Conservation (phyloP, 768 basidiomycete species). For the Lentinula sp. region DNA sequence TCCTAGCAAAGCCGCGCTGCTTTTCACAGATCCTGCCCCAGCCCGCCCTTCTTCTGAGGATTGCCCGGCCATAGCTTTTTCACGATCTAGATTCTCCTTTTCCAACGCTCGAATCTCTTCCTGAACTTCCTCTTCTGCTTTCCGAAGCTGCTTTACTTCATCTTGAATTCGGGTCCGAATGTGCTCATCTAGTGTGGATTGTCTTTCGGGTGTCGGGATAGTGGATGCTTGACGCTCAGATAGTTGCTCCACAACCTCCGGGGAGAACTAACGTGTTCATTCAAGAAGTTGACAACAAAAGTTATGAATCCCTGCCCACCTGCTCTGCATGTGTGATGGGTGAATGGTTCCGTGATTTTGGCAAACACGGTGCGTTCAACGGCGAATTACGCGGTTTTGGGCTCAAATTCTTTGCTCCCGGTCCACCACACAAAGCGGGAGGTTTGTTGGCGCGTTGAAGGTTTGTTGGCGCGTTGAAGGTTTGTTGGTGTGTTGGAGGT, state of each 20-base stretch:
- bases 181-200: constrained; percentile 66
- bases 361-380: constrained; percentile 78
- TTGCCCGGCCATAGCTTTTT: constrained; percentile 47
- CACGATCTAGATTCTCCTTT: constrained; percentile 82
- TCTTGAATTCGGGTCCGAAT: constrained; percentile 66
- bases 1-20: constrained; percentile 57
- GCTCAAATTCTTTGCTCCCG: constrained; percentile 5
- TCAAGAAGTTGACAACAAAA: constrained; percentile 8
- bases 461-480: too few species aligned
- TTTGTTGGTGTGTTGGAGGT: too few species aligned
- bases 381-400: not conserved
- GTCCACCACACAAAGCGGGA: too few species aligned
- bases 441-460: too few species aligned
- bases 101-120: constrained; percentile 76
- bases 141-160: constrained; percentile 62
- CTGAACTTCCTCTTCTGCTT: constrained; percentile 65
- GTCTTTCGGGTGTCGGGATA: constrained; percentile 59
- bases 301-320: constrained; percentile 25
- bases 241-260: constrained; percentile 75
- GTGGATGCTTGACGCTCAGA: constrained; percentile 56
- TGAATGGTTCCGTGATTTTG: constrained; percentile 99
- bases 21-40: constrained; percentile 40
- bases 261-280: constrained; percentile 57
- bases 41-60: constrained; percentile 28
- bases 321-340: constrained; percentile 99